Conservation (phyloP, 129 eudicot species). For the Oenanthe sinensis region DNA sequence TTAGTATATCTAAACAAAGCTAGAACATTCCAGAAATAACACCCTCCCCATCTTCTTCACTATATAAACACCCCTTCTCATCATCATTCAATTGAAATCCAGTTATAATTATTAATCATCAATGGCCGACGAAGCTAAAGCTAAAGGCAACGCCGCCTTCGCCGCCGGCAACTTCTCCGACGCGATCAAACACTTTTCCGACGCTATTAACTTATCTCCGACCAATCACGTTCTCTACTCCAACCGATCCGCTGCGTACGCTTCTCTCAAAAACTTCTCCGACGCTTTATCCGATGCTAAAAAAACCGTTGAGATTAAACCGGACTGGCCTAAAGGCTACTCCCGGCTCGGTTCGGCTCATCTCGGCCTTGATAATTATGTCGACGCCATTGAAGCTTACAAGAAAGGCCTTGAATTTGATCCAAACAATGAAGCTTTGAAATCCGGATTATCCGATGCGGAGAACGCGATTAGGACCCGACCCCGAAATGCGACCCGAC, state of each 20-base stretch:
- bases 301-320: constrained; percentile 79
- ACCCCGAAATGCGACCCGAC: constrained; percentile 11
- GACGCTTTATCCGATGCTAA: constrained; percentile 68
- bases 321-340: constrained; percentile 86
- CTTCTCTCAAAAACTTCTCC: constrained; percentile 53
- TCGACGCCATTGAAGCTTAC: constrained; percentile 60
- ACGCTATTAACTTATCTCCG: constrained; percentile 74
- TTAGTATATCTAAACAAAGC: not conserved
- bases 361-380: constrained; percentile 46
- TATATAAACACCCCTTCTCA: not conserved
- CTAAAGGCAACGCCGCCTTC: constrained; percentile 97
- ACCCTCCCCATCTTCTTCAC: not conserved
- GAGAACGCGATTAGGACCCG: constrained; percentile 19
- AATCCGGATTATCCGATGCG: constrained; percentile 69
- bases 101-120: not conserved
- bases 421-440: constrained; percentile 69
- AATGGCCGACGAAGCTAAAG: constrained; percentile 95
- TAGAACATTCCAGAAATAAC: not conserved
- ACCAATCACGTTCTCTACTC: constrained; percentile 90
- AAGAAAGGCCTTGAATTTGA: constrained; percentile 74
- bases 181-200: constrained; percentile 73
- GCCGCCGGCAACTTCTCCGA: constrained; percentile 68
- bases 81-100: not conserved
- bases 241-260: constrained; percentile 94
- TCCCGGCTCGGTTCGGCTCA: constrained; percentile 87